Conservation (phyloP, 2,329 filamentous ascomycete genomes). For the Penicillium sp. region DNA sequence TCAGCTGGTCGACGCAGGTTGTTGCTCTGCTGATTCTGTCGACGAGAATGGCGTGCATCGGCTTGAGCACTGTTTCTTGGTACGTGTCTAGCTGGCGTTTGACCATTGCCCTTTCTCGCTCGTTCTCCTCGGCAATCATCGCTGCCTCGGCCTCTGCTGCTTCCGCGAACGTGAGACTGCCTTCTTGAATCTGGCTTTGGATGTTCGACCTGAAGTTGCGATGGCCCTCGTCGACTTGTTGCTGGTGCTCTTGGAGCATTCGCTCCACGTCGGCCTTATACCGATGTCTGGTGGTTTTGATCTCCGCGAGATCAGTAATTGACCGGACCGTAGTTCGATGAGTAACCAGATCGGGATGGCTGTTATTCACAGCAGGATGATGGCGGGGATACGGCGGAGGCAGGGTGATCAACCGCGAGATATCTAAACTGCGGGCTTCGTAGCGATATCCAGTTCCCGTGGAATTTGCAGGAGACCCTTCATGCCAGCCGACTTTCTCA, state of each 20-base stretch:
- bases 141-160: constrained; percentile 78
- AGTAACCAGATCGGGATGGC: constrained; percentile 79
- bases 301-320: constrained; percentile 69
- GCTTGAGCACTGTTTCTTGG: constrained; percentile 77
- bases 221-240: constrained; percentile 58
- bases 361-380: constrained; percentile 94
- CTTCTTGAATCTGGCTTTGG: constrained; percentile 72
- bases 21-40: constrained; percentile 71
- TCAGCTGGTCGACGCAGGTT: constrained; percentile 71
- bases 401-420: constrained; percentile 86
- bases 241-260: constrained; percentile 52
- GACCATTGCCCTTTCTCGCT: constrained; percentile 67
- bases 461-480: constrained; percentile 34
- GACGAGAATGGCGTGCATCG: constrained; percentile 75
- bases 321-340: constrained; percentile 72
- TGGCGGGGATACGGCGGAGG: constrained; percentile 93
- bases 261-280: constrained; percentile 51
- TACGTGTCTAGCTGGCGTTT: constrained; percentile 82
- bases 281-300: constrained; percentile 62
- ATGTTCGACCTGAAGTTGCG: constrained; percentile 70
- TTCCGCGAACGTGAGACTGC: constrained; percentile 76
- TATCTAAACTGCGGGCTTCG: constrained; percentile 65
- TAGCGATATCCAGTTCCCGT: constrained; percentile 15
- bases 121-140: constrained; percentile 66
- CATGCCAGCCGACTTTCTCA: constrained; percentile 62